These are phyloP conservation scores for Colletotrichum tropicicola DNA, from an alignment of 2,329 filamentous ascomycete species.

Conservation along the genomic window DNA sequence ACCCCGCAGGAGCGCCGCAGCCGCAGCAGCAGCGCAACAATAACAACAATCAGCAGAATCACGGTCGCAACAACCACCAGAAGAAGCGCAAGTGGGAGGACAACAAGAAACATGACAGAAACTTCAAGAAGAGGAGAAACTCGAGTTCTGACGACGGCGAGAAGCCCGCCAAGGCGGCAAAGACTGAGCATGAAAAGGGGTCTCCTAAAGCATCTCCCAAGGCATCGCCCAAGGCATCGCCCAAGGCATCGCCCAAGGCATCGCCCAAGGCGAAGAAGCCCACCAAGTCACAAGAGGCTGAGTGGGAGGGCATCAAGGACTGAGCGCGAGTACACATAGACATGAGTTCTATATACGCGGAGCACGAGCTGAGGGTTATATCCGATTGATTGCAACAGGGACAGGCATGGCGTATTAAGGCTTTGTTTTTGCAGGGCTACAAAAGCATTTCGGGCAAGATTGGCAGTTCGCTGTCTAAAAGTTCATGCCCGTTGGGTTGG, in stretches of 20 bases:
- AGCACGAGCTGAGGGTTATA: neutral
- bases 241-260: slow-evolving; percentile 7
- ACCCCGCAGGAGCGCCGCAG: slow-evolving; percentile 35
- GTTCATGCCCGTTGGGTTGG: too few relatives aligned
- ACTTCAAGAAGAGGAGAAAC: slow-evolving; percentile 25
- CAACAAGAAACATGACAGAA: slow-evolving; percentile 12
- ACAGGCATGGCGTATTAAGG: slow-evolving; percentile 22
- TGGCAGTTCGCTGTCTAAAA: too few relatives aligned
- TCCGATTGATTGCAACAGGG: neutral
- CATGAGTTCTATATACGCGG: neutral
- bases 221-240: slow-evolving; percentile 8
- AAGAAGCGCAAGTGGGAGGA: slow-evolving; percentile 28
- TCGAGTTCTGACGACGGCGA: slow-evolving; percentile 29
- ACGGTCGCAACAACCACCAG: slow-evolving; percentile 29
- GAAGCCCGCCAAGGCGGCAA: slow-evolving; percentile 13
- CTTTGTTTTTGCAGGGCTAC: slow-evolving; percentile 4
- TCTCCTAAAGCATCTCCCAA: slow-evolving; percentile 6
- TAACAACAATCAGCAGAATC: slow-evolving; percentile 21
- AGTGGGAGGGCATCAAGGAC: slow-evolving; percentile 34
- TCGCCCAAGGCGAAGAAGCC: slow-evolving; percentile 23
- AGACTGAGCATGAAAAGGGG: slow-evolving; percentile 2
- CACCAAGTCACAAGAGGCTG: slow-evolving; percentile 25
- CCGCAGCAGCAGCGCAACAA: slow-evolving; percentile 30
- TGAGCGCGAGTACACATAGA: neutral
- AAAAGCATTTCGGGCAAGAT: slow-evolving; percentile 8